Base-by-base conservation (phyloP, 2,329 filamentous ascomycete genomes). In the Xylaria sp. region DNA sequence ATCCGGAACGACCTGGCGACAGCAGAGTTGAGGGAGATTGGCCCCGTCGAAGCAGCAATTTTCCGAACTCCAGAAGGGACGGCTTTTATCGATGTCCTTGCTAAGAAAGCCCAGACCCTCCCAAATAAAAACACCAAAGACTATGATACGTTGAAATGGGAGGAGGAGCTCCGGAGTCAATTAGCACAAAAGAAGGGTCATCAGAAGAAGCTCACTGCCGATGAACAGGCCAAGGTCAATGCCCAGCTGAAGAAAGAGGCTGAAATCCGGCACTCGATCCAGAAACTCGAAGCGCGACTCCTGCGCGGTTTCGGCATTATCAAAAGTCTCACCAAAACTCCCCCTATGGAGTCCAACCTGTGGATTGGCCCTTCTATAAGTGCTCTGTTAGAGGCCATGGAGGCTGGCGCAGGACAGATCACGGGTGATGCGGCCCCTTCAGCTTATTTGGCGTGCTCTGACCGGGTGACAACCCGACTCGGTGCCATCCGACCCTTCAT, bases 111-210 rank as follows among this genome's bases (percentile, higher is more conserved):
- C 54, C 84, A 84, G 56, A 77, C 80, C 37, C 76, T 88, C 2
- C 86, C 91, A 2, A 88, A 92, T 73, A 97, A 96, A 75, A 96
- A 91, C 66, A 88, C 85, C 44, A 97, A 96, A 71, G 94, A 97
- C 69, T 96, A 97, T 65, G 91, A 99, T 64, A 95, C 91, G 1
- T 74, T 97, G 39, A 97, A 96, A 72, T 99, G 95, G 94, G 94
- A 99, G 72, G 89, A 93, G 70, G 94, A 99, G 60, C 80, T 99
- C 7, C 83, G 92, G 52, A 82, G 85, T 38, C 91, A 97, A 65
- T 75, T 99, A 39, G 92, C 92, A n/a, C 82, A 90, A 69, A 99
- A 97, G 78, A 96, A 93, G 72, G 93, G 93, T 1, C 85, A 90
- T 56, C 86, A 91, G 64, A 93, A 92, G 76, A 99, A 97, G 74